Conservation (phyloP, 2,329 filamentous ascomycete genomes). For the Dendrostoma leiphaemia region DNA sequence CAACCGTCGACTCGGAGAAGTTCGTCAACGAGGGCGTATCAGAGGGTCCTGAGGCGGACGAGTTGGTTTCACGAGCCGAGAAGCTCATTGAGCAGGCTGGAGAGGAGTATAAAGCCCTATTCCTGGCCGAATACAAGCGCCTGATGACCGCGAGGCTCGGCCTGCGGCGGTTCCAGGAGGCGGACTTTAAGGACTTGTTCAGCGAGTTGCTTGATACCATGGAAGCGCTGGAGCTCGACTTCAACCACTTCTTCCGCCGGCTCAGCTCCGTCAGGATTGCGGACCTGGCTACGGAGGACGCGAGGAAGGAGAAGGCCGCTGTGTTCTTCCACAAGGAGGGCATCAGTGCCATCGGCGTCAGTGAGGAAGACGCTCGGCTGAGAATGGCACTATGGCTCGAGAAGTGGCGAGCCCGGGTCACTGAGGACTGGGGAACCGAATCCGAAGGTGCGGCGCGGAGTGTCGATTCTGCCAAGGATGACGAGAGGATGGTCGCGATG, state of each 20-base stretch:
- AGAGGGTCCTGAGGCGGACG: constrained; percentile 60
- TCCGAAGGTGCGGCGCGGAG: constrained; percentile 33
- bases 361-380: constrained; percentile 62
- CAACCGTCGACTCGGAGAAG: constrained; percentile 64
- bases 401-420: constrained; percentile 69
- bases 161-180: constrained; percentile 64
- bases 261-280: constrained; percentile 62
- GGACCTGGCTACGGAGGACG: constrained; percentile 63
- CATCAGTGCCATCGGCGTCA: constrained; percentile 51
- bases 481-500: constrained; percentile 70
- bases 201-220: constrained; percentile 80
- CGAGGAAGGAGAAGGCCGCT: constrained; percentile 61
- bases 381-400: constrained; percentile 77
- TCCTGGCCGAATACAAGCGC: constrained; percentile 83
- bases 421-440: constrained; percentile 70
- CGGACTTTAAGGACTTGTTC: constrained; percentile 78
- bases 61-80: constrained; percentile 78
- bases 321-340: constrained; percentile 81
- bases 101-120: constrained; percentile 86
- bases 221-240: constrained; percentile 82
- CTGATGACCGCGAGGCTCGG: constrained; percentile 81
- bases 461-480: constrained; percentile 45
- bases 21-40: constrained; percentile 73
- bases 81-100: constrained; percentile 75
- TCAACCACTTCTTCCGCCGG: constrained; percentile 88